Evolutionary conservation across 148 eudicot species (phyloP).

Genomic region (Diospyros lotus): DNA sequence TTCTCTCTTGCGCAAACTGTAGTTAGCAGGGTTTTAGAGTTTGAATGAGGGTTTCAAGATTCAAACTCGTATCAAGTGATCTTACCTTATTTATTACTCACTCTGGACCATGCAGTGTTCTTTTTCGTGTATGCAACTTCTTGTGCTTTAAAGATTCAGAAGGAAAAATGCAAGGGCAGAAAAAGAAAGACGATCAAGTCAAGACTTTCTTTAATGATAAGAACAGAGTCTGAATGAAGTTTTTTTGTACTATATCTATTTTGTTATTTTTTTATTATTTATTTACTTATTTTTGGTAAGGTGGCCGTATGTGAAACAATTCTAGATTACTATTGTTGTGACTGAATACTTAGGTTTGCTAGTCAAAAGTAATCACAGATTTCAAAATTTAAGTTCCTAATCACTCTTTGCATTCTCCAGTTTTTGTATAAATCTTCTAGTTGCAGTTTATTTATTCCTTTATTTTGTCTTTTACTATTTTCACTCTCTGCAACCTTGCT

Average conservation of each 20-base stretch:
- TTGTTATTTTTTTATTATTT: background rate
- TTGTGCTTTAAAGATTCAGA: no score
- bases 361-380: background rate
- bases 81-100: background rate
- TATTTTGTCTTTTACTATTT: background rate
- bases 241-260: background rate
- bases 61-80: background rate
- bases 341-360: background rate
- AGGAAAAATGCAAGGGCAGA: no score
- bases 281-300: background rate
- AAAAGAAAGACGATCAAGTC: no score
- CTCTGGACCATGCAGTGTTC: no score
- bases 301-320: background rate
- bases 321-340: background rate
- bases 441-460: background rate
- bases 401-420: background rate
- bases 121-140: no score
- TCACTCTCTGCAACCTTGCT: background rate
- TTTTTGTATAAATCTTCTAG: background rate
- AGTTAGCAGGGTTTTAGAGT: background rate
- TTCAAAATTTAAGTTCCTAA: background rate
- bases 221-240: background rate
- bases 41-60: background rate
- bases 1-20: background rate
- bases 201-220: no score